Base-by-base conservation (phyloP, 192 early-diverging fungal species). In the Polychytrium aggregatum region DNA sequence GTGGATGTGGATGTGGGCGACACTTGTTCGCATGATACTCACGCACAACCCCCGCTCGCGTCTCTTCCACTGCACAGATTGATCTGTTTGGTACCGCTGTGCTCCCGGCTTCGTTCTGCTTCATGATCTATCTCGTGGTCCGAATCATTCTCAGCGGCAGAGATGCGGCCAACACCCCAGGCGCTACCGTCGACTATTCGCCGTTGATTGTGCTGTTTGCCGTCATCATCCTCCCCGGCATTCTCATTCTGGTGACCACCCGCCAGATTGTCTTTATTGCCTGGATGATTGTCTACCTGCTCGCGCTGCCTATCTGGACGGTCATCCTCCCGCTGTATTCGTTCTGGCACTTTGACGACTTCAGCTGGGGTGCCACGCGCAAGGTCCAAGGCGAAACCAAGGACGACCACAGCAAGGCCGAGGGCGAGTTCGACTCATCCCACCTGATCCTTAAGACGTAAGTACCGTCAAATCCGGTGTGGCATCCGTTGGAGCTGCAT, bases 51-150 rank as follows among this genome's bases (percentile, higher is more conserved):
- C n/a, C n/a, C n/a, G n/a, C n/a, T n/a, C n/a, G n/a, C n/a, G n/a
- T n/a, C n/a, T n/a, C n/a, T n/a, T n/a, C n/a, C n/a, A n/a, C n/a
- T n/a, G n/a, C n/a, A n/a, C 38, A 70, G 71, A 38, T 74, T 11
- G 93, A 97, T 45, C 70, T 97, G 33, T 65, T 92, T 26, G 93
- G 93, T 18, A 97, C 93, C 0, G 74, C 92, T 5, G 86, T 86
- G 11, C 67, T 97, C 21, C 93, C 93, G 0, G 87, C 87, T 11
- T 89, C 93, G 42, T 84, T 97, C 43, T 59, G 63, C 0, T 84
- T 74, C 17, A 57, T 54, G 1, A 41, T 91, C 35, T 62, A 56
- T n/a, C 30, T 74, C 2, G 26, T 70, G 31, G 46, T 73, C 44
- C 30, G 46, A 1, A 39, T 55, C 18, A 51, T 53, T 20, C 24